Base-by-base conservation (phyloP, 1,284 basidiomycete genomes). In the Heterobasidion irregulare region DNA sequence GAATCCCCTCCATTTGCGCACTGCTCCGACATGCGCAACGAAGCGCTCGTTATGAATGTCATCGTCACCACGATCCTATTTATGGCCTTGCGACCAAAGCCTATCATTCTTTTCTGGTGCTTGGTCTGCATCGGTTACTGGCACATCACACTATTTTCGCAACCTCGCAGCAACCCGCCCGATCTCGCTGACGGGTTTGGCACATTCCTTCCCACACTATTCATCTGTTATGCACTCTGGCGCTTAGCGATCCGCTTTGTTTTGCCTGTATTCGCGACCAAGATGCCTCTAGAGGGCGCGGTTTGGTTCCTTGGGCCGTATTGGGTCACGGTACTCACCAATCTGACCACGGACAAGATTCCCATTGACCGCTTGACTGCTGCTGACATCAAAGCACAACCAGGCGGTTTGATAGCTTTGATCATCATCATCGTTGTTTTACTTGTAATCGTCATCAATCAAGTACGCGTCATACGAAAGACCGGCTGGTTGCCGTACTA, bases 81-180 rank as follows among this genome's bases (percentile, higher is more conserved):
- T 63, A 74, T 91, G 43, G 65, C 94, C 50, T 72, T 94, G 47
- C 83, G 88, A 2, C 90, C 90, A 0, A 81, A 77, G 63, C 76
- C 85, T 2, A 78, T 92, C 59, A 75, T 90, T 33, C 71, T 82
- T 5, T 92, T 79, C 70, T 90, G 86, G 87, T 85, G 78, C 57
- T 72, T 94, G 15, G 81, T 92, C 2, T 91, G 84, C 71, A 84
- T 94, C 48, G 92, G 92, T 0, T 94, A 83, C 66, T 94, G 92
- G 92, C 92, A 95, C 62, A 75, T 93, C 56, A 75, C 80, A 1
- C 76, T 94, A 32, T 91, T 91, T 61, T 89, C 88, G 1, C 87
- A 94, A 64, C 89, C 90, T 1, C 79, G 78, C 34, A 75, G 74
- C 2, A 79, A 77, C 26, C 90, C 89, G 8, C 90, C 88, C 26